A percentile compares a stretch with the other conserved stretches of the same genome.
phyloP scores from a whole-genome alignment of 2,329 filamentous ascomycete genomes.

The Aspergillus costaricaensis region DNA sequence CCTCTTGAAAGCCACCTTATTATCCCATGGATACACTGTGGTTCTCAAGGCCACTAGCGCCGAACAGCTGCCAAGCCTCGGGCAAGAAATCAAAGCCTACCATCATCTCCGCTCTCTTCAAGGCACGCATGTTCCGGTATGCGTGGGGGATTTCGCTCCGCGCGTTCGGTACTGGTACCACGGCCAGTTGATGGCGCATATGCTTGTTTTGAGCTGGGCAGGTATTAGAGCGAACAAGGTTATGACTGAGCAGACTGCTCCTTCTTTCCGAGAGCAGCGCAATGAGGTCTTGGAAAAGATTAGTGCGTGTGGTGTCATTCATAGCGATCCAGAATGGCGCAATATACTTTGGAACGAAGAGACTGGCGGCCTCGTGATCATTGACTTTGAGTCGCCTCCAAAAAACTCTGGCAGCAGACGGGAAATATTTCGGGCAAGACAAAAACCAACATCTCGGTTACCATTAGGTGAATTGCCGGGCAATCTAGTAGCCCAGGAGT shows the following conservation, averaged over 20 bases:
- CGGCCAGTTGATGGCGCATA: background rate
- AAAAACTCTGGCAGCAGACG: fast-evolving
- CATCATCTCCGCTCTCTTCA: background rate
- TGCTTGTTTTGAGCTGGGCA: background rate
- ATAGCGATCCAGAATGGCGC: background rate
- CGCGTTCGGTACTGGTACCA: background rate
- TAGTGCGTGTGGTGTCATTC: background rate
- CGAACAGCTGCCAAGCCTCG: background rate
- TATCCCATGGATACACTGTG: background rate
- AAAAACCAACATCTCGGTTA: too few relatives aligned
- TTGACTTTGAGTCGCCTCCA: background rate
- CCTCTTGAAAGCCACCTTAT: background rate
- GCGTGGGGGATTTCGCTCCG: background rate
- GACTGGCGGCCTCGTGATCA: background rate
- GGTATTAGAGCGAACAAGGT: background rate
- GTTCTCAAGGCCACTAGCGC: background rate
- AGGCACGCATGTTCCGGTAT: background rate
- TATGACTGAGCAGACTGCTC: background rate
- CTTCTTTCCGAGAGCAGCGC: background rate
- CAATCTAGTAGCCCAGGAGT: too few relatives aligned
- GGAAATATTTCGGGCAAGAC: too few relatives aligned
- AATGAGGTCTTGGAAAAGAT: background rate
- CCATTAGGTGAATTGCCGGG: too few relatives aligned
- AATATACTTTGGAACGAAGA: background rate
- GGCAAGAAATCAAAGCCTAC: background rate